These are phyloP conservation scores for Suillus variegatus DNA, from an alignment of 768 basidiomycete species.

Conservation along the genomic window DNA sequence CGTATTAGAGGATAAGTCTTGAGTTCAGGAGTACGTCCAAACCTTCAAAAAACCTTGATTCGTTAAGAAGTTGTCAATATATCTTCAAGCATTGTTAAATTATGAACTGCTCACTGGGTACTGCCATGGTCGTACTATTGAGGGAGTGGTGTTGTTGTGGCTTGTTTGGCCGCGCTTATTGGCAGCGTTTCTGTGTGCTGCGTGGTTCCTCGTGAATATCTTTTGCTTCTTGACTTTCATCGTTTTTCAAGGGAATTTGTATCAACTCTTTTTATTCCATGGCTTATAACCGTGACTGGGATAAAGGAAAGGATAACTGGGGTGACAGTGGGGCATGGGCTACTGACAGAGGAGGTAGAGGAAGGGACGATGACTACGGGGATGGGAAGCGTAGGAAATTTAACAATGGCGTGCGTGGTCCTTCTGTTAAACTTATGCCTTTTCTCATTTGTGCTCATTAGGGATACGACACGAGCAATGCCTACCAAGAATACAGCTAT, in stretches of 20 bases:
- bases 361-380: conserved; percentile 67
- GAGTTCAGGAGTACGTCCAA: conserved; percentile 9
- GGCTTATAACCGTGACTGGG: conserved; percentile 87
- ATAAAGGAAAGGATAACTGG: conserved; percentile 72
- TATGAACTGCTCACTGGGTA: conserved; percentile 50
- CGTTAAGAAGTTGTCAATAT: conserved; percentile 20
- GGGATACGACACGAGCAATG: conserved; percentile 52
- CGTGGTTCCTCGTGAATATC: background rate
- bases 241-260: conserved; percentile 16
- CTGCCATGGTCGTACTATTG: conserved; percentile 52
- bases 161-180: conserved; percentile 26
- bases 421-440: background rate
- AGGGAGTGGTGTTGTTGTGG: conserved; percentile 30
- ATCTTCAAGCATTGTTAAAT: conserved; percentile 1
- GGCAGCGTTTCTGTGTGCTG: conserved; percentile 9
- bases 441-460: conserved; percentile 27
- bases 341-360: conserved; percentile 43
- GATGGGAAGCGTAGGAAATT: conserved; percentile 81
- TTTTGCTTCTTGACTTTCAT: conserved; percentile 22
- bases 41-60: conserved; percentile 61
- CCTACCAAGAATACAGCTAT: conserved; percentile 48
- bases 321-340: conserved; percentile 46
- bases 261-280: conserved; percentile 35
- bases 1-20: background rate
- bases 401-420: conserved; percentile 66